These are phyloP conservation scores for Pyrus betulifolia DNA, from an alignment of 306 rosid genomes.

Conservation along the genomic window DNA sequence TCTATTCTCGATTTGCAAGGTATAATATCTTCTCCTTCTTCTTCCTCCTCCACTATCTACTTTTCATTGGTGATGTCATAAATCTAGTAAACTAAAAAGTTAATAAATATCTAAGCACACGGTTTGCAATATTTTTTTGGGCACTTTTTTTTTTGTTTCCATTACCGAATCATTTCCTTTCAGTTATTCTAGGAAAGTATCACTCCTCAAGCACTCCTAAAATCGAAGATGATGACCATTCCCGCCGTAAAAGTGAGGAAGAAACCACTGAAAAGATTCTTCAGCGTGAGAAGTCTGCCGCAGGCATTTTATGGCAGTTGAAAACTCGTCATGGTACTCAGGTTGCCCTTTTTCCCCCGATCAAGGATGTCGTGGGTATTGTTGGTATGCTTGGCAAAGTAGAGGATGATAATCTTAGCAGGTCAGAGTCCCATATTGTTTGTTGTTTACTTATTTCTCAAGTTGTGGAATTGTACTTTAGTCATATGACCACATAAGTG, in stretches of 20 bases:
- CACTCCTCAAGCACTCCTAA: conserved; percentile 36
- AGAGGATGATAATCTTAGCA: conserved; percentile 60
- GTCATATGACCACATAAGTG: background rate
- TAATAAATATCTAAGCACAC: background rate
- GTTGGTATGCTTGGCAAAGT: conserved; percentile 71
- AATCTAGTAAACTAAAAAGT: background rate
- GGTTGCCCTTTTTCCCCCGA: conserved; percentile 34
- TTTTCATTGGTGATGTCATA: background rate
- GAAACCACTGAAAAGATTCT: conserved; percentile 53
- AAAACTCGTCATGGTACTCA: conserved; percentile 43
- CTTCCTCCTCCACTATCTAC: background rate
- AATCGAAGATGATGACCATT: conserved; percentile 25
- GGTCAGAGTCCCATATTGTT: conserved; percentile 29
- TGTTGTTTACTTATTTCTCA: background rate
- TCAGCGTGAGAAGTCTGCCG: conserved; percentile 59
- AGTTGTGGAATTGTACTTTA: conserved; percentile 7
- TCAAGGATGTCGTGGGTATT: conserved; percentile 66
- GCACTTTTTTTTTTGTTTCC: background rate
- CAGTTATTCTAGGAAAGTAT: conserved; percentile 43
- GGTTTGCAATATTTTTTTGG: background rate
- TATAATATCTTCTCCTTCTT: conserved; percentile 11
- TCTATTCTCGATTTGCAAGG: conserved; percentile 73
- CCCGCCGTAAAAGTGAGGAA: conserved; percentile 32
- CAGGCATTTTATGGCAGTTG: conserved; percentile 56
- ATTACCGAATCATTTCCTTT: conserved; percentile 11